Evolutionary conservation across 2,329 filamentous ascomycete species (phyloP), one percentile per base, ranked within the genome.

Genomic region (Trichophyton simii): DNA sequence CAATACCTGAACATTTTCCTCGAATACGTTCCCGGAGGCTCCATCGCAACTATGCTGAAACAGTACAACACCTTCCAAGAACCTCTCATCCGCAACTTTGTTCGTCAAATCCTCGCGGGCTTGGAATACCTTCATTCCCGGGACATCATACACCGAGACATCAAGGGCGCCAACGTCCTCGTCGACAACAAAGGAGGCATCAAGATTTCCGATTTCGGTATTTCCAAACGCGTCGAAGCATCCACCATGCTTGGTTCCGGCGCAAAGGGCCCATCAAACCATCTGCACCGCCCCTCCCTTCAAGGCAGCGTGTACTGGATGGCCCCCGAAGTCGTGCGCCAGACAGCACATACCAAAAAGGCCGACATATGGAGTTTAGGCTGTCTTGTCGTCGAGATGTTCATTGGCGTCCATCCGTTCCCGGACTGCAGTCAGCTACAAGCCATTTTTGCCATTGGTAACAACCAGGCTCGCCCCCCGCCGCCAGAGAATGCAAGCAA

Each of bases 251-350:
- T 95, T 55, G 73, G 72, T 38, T 70, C 74, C 57, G 70, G 70
- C 50, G 76, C 75, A 57, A 48, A 69, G 64, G 72, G 71, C 18
- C 72, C 67, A 22, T 70, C 70, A 41, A 68, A 71, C 31, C 75
- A 79, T 65, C 73, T 79, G 52, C 79, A 83, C 66, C 79, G 80
- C 5, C 81, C 85, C 9, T 97, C 92, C 1, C 83, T 99, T 2
- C 94, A 99, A 74, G 94, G 94, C 13, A 96, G 91, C 28, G 94
- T 99, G 59, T 99, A 96, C 78, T 99, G 94, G 94, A 99, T 99
- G 94, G 94, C 94, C 0, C 94, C 94, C 7, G 94, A 99, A 77
- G 94, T 99, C 20, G 94, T 99, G 65, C 94, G 94, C 70, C 94
- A 97, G 76, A 97, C 92, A 2, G 91, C 91, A 4, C 96, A 99